Evolutionary conservation across 2,329 filamentous ascomycete genomes (phyloP).

Genomic region (Phialophora expanda): DNA sequence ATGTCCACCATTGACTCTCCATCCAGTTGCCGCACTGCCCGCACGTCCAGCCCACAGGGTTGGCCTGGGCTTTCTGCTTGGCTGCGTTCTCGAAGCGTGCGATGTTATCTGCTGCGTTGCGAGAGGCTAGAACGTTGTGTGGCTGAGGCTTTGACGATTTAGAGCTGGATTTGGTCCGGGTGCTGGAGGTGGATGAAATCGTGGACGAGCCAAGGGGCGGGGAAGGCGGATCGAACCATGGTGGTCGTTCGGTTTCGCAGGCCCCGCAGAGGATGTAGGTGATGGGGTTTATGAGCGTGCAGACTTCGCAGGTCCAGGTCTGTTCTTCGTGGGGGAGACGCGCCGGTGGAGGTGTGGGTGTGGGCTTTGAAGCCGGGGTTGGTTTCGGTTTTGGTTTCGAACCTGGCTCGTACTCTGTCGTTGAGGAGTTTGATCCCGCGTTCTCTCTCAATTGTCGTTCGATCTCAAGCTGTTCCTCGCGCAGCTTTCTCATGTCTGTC

Average conservation of each 20-base stretch:
- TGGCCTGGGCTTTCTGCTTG: conserved; percentile 54
- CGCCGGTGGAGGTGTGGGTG: background rate
- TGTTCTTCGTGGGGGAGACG: conserved; percentile 37
- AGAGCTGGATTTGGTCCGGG: conserved; percentile 31
- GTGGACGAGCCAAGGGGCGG: conserved; percentile 25
- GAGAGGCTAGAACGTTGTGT: conserved; percentile 31
- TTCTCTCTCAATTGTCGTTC: conserved; percentile 27
- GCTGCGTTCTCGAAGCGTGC: conserved; percentile 49
- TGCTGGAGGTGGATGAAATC: conserved; percentile 24
- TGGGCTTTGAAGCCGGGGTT: conserved; percentile 9
- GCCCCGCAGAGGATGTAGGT: conserved; percentile 65
- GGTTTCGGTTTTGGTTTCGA: conserved; percentile 3
- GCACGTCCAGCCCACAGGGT: conserved; percentile 65
- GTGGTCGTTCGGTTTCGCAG: conserved; percentile 62
- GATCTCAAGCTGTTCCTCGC: conserved; percentile 32
- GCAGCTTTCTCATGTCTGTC: conserved; percentile 21
- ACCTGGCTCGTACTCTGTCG: conserved; percentile 10
- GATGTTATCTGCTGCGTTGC: conserved; percentile 47
- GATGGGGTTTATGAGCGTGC: conserved; percentile 67
- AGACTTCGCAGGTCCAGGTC: conserved; percentile 65
- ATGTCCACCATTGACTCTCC: conserved; percentile 70
- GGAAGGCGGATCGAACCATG: conserved; percentile 41
- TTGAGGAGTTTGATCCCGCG: conserved; percentile 12
- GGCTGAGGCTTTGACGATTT: conserved; percentile 5
- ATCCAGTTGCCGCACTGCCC: conserved; percentile 64